phyloP scores from a whole-genome alignment of 1,139 yeast species.

The Hemisphaericaspora xylanilytica region DNA sequence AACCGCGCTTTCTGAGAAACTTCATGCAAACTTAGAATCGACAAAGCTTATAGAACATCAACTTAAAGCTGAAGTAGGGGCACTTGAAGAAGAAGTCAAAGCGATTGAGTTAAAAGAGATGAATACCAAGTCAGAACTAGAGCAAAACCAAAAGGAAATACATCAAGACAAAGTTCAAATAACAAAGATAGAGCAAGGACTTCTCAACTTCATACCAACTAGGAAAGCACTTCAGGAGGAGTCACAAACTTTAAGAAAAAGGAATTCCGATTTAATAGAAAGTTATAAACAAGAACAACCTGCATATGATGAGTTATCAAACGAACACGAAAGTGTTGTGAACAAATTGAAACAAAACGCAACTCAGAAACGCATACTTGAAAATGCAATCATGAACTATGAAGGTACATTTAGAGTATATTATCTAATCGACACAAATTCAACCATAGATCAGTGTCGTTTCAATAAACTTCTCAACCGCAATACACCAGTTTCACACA shows the following conservation, averaged over 20 bases:
- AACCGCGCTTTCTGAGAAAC: slow-evolving; percentile 16
- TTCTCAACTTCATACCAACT: slow-evolving; percentile 8
- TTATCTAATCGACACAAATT: slow-evolving; percentile 13
- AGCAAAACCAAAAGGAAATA: slow-evolving; percentile 2
- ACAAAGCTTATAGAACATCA: not conserved
- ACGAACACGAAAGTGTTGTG: not conserved
- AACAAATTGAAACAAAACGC: slow-evolving; percentile 23
- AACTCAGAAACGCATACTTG: slow-evolving; percentile 39
- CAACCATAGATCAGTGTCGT: not conserved
- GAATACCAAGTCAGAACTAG: not conserved
- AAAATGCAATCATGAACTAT: slow-evolving; percentile 52
- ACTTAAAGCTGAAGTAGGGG: slow-evolving; percentile 16
- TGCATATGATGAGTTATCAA: slow-evolving; percentile 11
- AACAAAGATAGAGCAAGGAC: slow-evolving; percentile 7
- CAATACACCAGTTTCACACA: slow-evolving; percentile 7
- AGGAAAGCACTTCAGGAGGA: slow-evolving; percentile 6
- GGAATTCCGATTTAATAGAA: too few species aligned
- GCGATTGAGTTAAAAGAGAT: slow-evolving; percentile 12
- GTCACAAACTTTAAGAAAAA: slow-evolving; percentile 1
- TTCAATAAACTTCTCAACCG: slow-evolving; percentile 24
- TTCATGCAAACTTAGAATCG: not conserved
- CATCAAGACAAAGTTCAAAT: slow-evolving; percentile 5
- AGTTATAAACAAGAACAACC: slow-evolving; percentile 6
- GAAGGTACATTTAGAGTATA: slow-evolving; percentile 38
- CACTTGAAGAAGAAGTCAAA: slow-evolving; percentile 17